These are phyloP conservation scores for Tolypocladium ovalisporum DNA, from an alignment of 2,329 filamentous ascomycete species.

Conservation along the genomic window DNA sequence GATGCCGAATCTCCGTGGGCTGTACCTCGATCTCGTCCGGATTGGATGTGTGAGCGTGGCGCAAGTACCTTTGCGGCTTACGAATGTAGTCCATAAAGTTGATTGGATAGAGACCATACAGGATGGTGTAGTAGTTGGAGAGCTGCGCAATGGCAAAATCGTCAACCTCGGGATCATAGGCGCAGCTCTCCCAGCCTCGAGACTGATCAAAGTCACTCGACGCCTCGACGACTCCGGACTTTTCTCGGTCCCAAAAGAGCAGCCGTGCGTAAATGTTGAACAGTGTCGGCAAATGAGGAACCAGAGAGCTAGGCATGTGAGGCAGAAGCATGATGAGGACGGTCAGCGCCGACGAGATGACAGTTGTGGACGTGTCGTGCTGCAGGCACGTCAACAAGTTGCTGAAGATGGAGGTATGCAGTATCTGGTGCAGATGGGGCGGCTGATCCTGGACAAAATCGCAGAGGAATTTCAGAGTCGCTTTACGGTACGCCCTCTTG, in stretches of 20 bases:
- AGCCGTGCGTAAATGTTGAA: conserved; percentile 76
- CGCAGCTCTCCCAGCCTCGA: conserved; percentile 51
- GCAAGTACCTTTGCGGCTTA: conserved; percentile 68
- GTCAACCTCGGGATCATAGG: conserved; percentile 50
- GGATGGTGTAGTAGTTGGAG: conserved; percentile 65
- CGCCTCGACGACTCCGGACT: conserved; percentile 26
- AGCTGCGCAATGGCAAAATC: conserved; percentile 55
- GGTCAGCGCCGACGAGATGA: conserved; percentile 65
- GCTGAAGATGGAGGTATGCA: conserved; percentile 61
- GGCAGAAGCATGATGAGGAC: conserved; percentile 73
- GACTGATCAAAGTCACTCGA: conserved; percentile 25
- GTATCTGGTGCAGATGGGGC: conserved; percentile 65
- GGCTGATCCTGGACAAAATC: conserved; percentile 66
- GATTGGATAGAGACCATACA: conserved; percentile 75
- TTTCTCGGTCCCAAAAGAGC: conserved; percentile 63
- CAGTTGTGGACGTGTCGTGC: conserved; percentile 65
- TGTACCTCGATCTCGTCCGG: conserved; percentile 69
- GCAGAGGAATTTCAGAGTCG: conserved; percentile 55
- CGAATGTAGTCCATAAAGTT: conserved; percentile 82
- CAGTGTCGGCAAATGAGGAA: conserved; percentile 56
- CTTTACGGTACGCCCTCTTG: conserved; percentile 51
- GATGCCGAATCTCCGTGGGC: conserved; percentile 63
- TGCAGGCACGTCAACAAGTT: conserved; percentile 65
- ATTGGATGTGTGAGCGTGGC: conserved; percentile 58
- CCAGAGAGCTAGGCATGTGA: conserved; percentile 64